phyloP scores from a whole-genome alignment of 2,329 filamentous ascomycete genomes.

The Fusarium longipes region DNA sequence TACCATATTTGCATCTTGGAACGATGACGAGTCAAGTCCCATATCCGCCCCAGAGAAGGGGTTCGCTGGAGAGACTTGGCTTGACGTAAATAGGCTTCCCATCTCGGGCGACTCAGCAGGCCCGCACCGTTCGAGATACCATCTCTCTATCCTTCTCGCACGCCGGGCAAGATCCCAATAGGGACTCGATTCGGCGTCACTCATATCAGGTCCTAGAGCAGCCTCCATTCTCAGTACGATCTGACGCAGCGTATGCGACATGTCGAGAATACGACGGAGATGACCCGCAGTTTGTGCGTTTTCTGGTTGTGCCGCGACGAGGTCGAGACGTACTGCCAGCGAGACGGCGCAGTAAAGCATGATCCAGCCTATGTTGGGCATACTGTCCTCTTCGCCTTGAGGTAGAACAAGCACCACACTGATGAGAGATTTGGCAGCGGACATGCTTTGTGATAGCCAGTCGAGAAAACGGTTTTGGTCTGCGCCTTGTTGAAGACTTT shows the following conservation, averaged over 20 bases:
- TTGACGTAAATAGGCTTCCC: slow-evolving; percentile 29
- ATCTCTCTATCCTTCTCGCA: slow-evolving; percentile 37
- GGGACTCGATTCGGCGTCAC: slow-evolving; percentile 34
- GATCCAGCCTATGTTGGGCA: slow-evolving; percentile 50
- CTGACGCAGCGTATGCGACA: slow-evolving; percentile 47
- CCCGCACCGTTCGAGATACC: slow-evolving; percentile 37
- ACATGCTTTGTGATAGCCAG: slow-evolving; percentile 49
- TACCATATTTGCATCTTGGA: slow-evolving; percentile 13
- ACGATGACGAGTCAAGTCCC: slow-evolving; percentile 14
- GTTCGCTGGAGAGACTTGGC: slow-evolving; percentile 23
- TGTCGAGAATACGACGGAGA: slow-evolving; percentile 48
- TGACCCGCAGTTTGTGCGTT: slow-evolving; percentile 43
- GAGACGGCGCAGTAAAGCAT: slow-evolving; percentile 49
- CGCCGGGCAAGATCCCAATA: slow-evolving; percentile 43
- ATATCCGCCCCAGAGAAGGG: slow-evolving; percentile 16
- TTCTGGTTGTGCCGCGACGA: slow-evolving; percentile 44
- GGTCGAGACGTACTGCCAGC: slow-evolving; percentile 47
- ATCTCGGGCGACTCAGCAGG: slow-evolving; percentile 33
- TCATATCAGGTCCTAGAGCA: slow-evolving; percentile 17
- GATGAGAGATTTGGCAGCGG: slow-evolving; percentile 47
- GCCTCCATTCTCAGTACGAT: slow-evolving; percentile 46
- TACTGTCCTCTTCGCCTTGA: slow-evolving; percentile 43
- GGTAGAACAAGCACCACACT: slow-evolving; percentile 46
- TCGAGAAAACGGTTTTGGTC: slow-evolving; percentile 39
- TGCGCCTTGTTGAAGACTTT: slow-evolving; percentile 29